Conservation (phyloP, 2,329 filamentous ascomycete genomes). For the Dothistroma pini region DNA sequence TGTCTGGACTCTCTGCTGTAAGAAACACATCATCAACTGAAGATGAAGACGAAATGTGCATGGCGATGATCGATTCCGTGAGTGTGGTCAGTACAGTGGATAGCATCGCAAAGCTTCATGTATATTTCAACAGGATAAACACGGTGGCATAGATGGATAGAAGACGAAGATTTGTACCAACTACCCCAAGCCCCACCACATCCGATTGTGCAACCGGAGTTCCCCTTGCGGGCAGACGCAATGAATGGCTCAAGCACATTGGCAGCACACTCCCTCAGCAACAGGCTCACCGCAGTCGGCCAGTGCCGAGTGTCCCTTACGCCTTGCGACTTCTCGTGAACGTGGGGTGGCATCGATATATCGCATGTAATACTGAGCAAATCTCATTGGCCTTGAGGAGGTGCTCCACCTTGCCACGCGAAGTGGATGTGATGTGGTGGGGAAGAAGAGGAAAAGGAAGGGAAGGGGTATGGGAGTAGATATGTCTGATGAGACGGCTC, state of each 20-base stretch:
- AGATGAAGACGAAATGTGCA: neutral
- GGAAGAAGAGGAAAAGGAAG: constrained; percentile 4
- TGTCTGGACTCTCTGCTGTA: neutral
- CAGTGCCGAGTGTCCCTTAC: constrained; percentile 11
- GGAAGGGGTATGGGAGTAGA: constrained; percentile 1
- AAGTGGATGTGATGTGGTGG: constrained; percentile 19
- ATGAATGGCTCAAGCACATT: constrained; percentile 6
- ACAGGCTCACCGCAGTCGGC: constrained; percentile 15
- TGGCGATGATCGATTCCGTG: no score
- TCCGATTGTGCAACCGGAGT: neutral
- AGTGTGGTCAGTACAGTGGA: neutral
- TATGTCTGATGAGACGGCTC: neutral
- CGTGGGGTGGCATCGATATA: constrained; percentile 37
- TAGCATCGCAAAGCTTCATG: neutral
- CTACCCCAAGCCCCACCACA: constrained; percentile 5
- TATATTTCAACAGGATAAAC: neutral
- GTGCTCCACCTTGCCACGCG: constrained; percentile 53
- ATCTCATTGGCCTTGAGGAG: constrained; percentile 50
- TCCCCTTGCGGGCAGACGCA: neutral
- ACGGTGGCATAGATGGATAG: neutral
- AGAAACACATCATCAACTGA: neutral
- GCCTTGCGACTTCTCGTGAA: constrained; percentile 13
- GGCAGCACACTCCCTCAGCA: constrained; percentile 8
- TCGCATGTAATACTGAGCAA: constrained; percentile 54
- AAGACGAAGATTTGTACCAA: constrained; percentile 4